Evolutionary conservation across 1,284 basidiomycete genomes (phyloP), one percentile per base, ranked within the genome.

Genomic region (Mycena sp.): DNA sequence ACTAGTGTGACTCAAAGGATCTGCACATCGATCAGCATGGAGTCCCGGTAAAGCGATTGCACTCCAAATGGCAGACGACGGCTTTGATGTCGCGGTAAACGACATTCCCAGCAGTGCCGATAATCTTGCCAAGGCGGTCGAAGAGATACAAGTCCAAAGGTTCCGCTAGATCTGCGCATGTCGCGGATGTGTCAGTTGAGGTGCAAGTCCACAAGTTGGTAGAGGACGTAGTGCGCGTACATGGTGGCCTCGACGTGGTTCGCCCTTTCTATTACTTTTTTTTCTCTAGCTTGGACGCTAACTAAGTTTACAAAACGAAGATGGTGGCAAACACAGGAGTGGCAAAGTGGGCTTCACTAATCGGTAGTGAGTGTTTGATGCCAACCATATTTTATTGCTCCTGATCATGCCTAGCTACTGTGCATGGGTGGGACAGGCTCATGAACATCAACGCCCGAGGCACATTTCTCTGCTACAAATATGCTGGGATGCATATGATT

Each of bases 401-500:
- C 32, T 14, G 9, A 14, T 14, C 32, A 14, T 35, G 7, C 32
- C 32, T 9, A 69, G 66, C 49, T 14, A 35, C 69, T 17, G 55
- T 38, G 17, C 64, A 71, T 16, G 56, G 57, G 16, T 67, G 54
- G 58, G 61, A 72, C 43, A 17, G 38, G 2, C 30, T 67, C 21
- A 65, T 70, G 53, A 37, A 25, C 10, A 50, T 70, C 19, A 71
- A 71, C 45, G 51, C 61, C 7, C 55, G 66, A 0, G 66, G 68
- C 2, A 40, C 61, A 4, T 72, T 70, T 41, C 58, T 71, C 6
- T 68, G 67, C 48, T 72, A 70, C 55, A 65, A 67, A 38, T 56
- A 64, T 44, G 69, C 70, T 19, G 67, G 60, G 2, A 17, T 57
- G n/a, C 63, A 71, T 25, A 71, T 72, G 70, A 63, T 72, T 28